A percentile compares a stretch with the other conserved stretches of the same genome.
Evolutionary conservation across 2,329 filamentous ascomycete genomes (phyloP).

Genomic region (Pseudodiploospora longispora): DNA sequence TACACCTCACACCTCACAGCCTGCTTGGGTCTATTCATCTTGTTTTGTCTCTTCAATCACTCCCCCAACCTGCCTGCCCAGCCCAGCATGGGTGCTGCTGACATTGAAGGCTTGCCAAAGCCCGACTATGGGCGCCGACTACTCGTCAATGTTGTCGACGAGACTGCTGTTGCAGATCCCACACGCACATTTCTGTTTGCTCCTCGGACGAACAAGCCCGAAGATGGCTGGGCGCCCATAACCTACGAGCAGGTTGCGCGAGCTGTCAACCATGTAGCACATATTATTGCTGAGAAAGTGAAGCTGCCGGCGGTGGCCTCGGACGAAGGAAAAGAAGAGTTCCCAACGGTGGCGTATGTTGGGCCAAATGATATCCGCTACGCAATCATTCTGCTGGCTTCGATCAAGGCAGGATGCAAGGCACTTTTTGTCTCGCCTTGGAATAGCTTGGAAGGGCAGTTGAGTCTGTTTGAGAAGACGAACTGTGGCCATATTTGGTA

Average conservation of each 20-base stretch:
- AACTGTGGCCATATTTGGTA: not conserved
- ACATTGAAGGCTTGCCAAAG: not conserved
- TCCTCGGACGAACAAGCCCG: not conserved
- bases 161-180: not conserved
- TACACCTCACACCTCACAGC: no score
- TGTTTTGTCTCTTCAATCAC: no score
- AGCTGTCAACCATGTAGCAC: not conserved
- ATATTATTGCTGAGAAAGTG: not conserved
- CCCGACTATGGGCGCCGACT: not conserved
- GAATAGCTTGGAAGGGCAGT: slow-evolving; percentile 8
- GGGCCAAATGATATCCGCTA: slow-evolving; percentile 9
- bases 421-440: slow-evolving; percentile 9
- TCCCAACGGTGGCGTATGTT: not conserved
- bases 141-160: not conserved
- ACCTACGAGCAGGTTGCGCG: not conserved
- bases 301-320: not conserved
- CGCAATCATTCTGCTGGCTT: slow-evolving; percentile 9
- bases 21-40: no score
- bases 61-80: no score
- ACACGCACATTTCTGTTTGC: not conserved
- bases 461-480: not conserved
- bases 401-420: slow-evolving; percentile 9
- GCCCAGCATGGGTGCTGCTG: not conserved
- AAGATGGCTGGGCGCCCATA: not conserved
- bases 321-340: not conserved